Evolutionary conservation across 2,329 filamentous ascomycete species (phyloP), one percentile per base, ranked within the genome.

Genomic region (Cladophialophora yegresii): DNA sequence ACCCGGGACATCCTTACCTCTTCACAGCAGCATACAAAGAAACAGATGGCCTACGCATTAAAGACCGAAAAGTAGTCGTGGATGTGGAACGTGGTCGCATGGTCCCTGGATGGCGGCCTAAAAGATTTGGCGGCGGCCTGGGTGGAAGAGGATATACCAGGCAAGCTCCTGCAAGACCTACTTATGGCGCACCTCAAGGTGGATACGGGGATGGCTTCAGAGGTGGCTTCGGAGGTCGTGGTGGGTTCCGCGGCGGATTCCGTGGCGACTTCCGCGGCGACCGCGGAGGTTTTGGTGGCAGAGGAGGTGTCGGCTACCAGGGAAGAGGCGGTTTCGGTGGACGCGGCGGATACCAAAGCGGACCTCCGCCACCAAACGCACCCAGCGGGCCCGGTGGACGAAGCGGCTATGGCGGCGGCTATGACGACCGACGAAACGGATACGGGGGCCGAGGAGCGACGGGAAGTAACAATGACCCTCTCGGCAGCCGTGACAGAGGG

Each of bases 71-170:
- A 72, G 91, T 98, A 73, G 87, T 96, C 75, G 92, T 98, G 73
- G 95, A 99, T 75, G 93, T 98, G 66, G 95, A 99, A 80, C 89
- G 95, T 74, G 95, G 95, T 71, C 89, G 95, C 71, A 98, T 95
- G 33, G 92, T 97, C 47, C 90, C 91, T 74, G 92, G 90, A 55
- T 99, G 95, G 95, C 90, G 91, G 74, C 95, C 95, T 67, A 89
- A 91, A 71, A 89, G 95, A 69, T 89, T 96, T 58, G 95, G 93
- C 63, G 95, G 95, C 70, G 95, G 95, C 54, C 85, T 97, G 2
- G 95, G 95, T 67, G 93, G 93, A 53, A 88, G 95, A 72, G 90
- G 91, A 69, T 98, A 98, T 78, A 98, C 93, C 63, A 96, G 93
- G 78, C 86, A 88, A 16, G 83, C 87, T 69, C 85, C 89, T 57